Conservation (phyloP, 495 filamentous ascomycete genomes). For the Astrothelium macrocarpum region DNA sequence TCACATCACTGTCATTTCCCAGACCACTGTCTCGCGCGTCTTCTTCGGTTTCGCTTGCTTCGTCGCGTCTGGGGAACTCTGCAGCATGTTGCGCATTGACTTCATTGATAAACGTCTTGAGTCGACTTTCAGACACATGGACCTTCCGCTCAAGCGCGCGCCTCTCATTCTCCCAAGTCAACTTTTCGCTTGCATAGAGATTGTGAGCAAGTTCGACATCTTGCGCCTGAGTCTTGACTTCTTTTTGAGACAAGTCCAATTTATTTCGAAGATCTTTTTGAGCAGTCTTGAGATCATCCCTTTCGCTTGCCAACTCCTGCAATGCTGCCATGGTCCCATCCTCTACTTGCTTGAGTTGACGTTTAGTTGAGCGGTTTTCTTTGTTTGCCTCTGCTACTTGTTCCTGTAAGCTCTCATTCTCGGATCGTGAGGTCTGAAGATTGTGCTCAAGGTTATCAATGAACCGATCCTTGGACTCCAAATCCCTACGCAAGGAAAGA, state of each 20-base stretch:
- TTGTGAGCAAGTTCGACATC: conserved; percentile 65
- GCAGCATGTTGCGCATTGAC: conserved; percentile 64
- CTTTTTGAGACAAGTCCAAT: conserved; percentile 69
- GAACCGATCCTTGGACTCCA: conserved; percentile 74
- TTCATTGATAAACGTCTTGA: conserved; percentile 77
- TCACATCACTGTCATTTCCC: conserved; percentile 58
- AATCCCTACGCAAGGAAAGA: conserved; percentile 70
- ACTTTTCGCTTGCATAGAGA: conserved; percentile 71
- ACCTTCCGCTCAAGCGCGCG: conserved; percentile 71
- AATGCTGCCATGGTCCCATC: conserved; percentile 77
- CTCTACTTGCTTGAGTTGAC: conserved; percentile 77
- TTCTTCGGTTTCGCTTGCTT: conserved; percentile 46
- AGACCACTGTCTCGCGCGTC: conserved; percentile 35
- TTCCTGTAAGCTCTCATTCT: conserved; percentile 59
- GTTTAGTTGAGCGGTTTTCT: conserved; percentile 71
- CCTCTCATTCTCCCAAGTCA: conserved; percentile 71
- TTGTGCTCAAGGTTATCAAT: conserved; percentile 75
- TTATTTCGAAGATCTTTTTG: conserved; percentile 64
- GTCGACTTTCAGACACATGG: conserved; percentile 75
- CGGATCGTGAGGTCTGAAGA: conserved; percentile 58
- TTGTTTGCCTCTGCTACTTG: conserved; percentile 52
- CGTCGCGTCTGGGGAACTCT: conserved; percentile 24
- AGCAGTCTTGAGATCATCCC: conserved; percentile 73
- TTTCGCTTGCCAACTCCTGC: conserved; percentile 69
- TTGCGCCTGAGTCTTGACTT: conserved; percentile 69